phyloP scores from a whole-genome alignment of 2,329 filamentous ascomycete genomes.

The Claviceps cyperi region DNA sequence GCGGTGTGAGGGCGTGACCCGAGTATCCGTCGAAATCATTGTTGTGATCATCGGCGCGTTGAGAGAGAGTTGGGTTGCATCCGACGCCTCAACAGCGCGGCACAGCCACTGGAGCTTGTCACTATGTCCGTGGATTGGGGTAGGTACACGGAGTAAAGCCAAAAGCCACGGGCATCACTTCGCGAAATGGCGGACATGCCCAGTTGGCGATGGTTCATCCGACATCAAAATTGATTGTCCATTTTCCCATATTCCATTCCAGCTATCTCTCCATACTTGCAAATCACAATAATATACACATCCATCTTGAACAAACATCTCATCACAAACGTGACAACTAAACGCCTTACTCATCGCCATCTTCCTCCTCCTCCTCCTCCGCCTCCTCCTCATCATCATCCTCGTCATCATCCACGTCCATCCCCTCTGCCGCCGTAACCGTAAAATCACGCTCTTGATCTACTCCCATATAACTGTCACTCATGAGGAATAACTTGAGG shows the following conservation, averaged over 20 bases:
- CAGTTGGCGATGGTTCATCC: not conserved
- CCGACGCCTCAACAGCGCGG: too few relatives aligned
- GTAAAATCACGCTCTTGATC: slow-evolving; percentile 89
- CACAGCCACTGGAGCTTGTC: not conserved
- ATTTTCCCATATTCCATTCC: not conserved
- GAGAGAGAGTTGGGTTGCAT: too few relatives aligned
- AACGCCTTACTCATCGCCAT: slow-evolving; percentile 24
- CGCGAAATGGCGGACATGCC: too few relatives aligned
- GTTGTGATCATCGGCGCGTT: too few relatives aligned
- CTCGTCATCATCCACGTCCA: slow-evolving; percentile 76
- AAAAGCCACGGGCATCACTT: too few relatives aligned
- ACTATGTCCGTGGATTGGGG: not conserved
- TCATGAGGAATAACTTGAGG: slow-evolving; percentile 87
- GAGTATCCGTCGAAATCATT: too few relatives aligned
- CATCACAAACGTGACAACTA: not conserved
- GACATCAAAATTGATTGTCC: not conserved
- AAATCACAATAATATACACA: not conserved
- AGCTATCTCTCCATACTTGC: not conserved
- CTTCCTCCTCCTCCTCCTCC: slow-evolving; percentile 65
- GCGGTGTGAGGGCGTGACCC: too few relatives aligned
- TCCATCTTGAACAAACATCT: not conserved
- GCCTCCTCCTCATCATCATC: slow-evolving; percentile 46
- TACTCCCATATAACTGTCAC: slow-evolving; percentile 90
- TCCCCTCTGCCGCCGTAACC: slow-evolving; percentile 75
- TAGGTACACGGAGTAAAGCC: not conserved